Evolutionary conservation across 495 filamentous ascomycete species (phyloP), one percentile per base, ranked within the genome.

Genomic region (Eremomyces bilateralis): DNA sequence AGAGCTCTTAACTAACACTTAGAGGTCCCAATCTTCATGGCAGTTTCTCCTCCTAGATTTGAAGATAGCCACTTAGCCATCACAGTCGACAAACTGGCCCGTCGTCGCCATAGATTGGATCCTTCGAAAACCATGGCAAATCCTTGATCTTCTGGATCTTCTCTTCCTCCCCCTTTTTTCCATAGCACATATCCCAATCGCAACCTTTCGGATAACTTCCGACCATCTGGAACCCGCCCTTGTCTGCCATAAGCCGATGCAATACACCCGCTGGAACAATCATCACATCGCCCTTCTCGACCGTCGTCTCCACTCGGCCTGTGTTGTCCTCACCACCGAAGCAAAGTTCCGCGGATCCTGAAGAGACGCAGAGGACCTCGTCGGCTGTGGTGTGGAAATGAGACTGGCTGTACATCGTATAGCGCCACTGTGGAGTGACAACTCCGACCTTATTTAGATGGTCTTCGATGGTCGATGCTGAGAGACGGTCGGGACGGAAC

Each of bases 161-260:
- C 25, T 53, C 52, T 40, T 67, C 59, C 41, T 73, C 67, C 2
- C 52, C 62, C 39, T 54, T 44, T 37, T 52, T 52, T 16, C 74
- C 72, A 54, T 76, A 79, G 40, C 72, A 78, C 71, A 78, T 75
- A 49, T 76, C 71, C 66, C 69, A 77, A 19, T 53, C 44, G 32
- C 60, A 63, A 1, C 59, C 60, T 27, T 38, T 53, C 5, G 69
- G 70, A 58, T 78, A 80, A 31, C 59, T 61, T 8, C 71, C 73
- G 4, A 80, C 63, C 69, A 78, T 79, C 40, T 59, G 51, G 48
- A 80, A 78, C 3, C 47, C 57, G 24, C 56, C 51, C 18, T 54
- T 54, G 46, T 78, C 68, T 34, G 67, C 54, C 19, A 76, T 46
- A 28, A 78, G 52, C 15, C 68, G 53, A 58, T 80, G 69, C 8